Base-by-base conservation (phyloP, 805 yeast species). In the Kregervanrija fluxuum region DNA sequence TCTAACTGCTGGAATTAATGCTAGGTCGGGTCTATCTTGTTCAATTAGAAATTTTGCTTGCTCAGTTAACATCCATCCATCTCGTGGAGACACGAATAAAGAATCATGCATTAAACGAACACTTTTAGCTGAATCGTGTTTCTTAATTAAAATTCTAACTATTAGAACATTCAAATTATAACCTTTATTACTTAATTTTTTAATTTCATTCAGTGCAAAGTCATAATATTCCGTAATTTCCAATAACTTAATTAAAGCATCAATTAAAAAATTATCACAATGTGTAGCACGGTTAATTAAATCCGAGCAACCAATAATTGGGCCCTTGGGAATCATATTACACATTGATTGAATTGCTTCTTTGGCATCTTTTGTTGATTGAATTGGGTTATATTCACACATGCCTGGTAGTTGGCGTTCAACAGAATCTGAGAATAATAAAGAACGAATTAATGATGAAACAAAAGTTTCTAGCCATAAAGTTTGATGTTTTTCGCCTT, bases 381-480 rank as follows among this genome's bases (percentile, higher is more conserved):
- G 68, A 48, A 47, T 62, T 57, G 65, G 72, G 40, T 73, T 74
- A 51, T 64, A 72, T 60, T 66, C 82, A 61, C 67, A 74, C 64
- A 77, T 61, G 1, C 85, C 86, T 0, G 85, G 80, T 11, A 78
- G 51, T 51, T 74, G 82, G 42, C 79, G 65, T 15, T 76, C 72
- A 2, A 73, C 65, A 51, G 78, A 79, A 46, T 73, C 79, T 35
- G 76, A 67, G 15, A 73, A 74, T n/a, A 72, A 49, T 8, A 80
- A 55, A 9, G 77, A 64, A 50, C 93, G 66, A 28, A 84, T 70
- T 28, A 82, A 54, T 13, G 73, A 66, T 31, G 84, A 77, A 2
- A 78, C 81, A 45, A 71, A 75, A 1, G 82, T 61, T 54, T 83
- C 89, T 11, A 68, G 69, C 90, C 90, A 83, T 30, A 74, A 35